Percentiles rank a stretch among this genome's conserved stretches.
Conservation (phyloP, 2,329 filamentous ascomycete genomes). For the Aspergillus fijiensis region DNA sequence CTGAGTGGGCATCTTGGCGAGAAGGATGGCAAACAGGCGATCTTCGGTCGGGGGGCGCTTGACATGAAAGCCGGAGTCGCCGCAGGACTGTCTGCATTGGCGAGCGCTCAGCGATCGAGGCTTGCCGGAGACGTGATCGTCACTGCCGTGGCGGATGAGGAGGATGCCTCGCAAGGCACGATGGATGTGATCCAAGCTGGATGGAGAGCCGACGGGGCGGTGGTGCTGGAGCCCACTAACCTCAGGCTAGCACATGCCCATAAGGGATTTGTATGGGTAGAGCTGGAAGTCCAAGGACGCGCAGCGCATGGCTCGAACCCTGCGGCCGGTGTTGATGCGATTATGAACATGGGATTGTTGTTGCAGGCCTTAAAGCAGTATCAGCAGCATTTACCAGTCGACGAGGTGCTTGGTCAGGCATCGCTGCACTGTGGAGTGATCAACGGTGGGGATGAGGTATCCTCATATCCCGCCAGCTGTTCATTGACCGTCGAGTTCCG, state of each 20-base stretch:
- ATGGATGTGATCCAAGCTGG: constrained; percentile 52
- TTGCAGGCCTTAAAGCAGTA: constrained; percentile 48
- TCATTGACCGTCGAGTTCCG: constrained; percentile 52
- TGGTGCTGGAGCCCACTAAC: constrained; percentile 52
- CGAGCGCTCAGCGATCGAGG: constrained; percentile 29
- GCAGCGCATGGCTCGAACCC: constrained; percentile 40
- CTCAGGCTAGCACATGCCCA: constrained; percentile 46
- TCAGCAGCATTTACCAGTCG: constrained; percentile 34
- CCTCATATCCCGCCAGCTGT: constrained; percentile 54
- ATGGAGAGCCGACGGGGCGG: constrained; percentile 54
- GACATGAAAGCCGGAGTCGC: constrained; percentile 57
- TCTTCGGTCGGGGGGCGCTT: constrained; percentile 50
- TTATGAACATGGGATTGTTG: constrained; percentile 50
- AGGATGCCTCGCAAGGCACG: constrained; percentile 53
- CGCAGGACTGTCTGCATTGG: constrained; percentile 46
- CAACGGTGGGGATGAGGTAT: constrained; percentile 52
- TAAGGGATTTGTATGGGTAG: constrained; percentile 50
- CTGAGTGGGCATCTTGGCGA: constrained; percentile 42
- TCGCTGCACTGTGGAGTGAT: constrained; percentile 52
- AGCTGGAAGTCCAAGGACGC: constrained; percentile 36
- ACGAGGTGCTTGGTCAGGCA: constrained; percentile 40
- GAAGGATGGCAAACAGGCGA: constrained; percentile 34
- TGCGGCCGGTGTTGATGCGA: constrained; percentile 52
- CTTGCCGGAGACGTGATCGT: constrained; percentile 53
- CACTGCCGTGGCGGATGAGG: constrained; percentile 56